These are phyloP conservation scores for Porogramme epimiltina DNA, from an alignment of 1,284 basidiomycete species.

Conservation along the genomic window DNA sequence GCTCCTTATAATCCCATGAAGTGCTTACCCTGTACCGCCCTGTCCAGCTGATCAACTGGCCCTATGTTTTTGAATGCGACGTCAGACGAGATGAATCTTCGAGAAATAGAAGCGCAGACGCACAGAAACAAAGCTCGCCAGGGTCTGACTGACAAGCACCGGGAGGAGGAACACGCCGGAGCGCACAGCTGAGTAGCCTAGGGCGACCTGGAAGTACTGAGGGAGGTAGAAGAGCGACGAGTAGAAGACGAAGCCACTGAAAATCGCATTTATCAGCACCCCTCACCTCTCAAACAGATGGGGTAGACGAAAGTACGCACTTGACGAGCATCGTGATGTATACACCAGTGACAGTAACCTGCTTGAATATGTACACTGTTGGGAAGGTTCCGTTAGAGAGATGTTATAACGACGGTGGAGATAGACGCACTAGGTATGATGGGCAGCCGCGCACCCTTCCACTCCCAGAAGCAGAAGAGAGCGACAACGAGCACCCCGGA, in stretches of 20 bases:
- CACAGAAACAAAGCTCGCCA: slow-evolving; percentile 57
- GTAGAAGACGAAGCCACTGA: slow-evolving; percentile 60
- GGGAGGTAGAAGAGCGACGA: slow-evolving; percentile 68
- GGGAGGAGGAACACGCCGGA: slow-evolving; percentile 68
- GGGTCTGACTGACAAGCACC: slow-evolving; percentile 63
- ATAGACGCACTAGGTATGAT: slow-evolving; percentile 61
- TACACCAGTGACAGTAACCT: slow-evolving; percentile 68
- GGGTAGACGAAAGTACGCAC: slow-evolving; percentile 34
- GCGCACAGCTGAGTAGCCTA: slow-evolving; percentile 63
- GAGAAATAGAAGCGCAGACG: slow-evolving; percentile 17
- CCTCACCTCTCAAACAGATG: too few relatives aligned
- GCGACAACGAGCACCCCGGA: slow-evolving; percentile 55
- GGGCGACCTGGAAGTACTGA: slow-evolving; percentile 75
- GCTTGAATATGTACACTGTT: slow-evolving; percentile 72
- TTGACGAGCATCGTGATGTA: slow-evolving; percentile 71
- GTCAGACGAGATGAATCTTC: not conserved
- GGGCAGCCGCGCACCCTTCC: slow-evolving; percentile 66
- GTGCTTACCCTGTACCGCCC: slow-evolving; percentile 60
- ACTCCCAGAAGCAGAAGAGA: slow-evolving; percentile 74
- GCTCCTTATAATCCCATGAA: not conserved
- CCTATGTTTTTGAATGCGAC: too few relatives aligned
- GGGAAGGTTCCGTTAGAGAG: not conserved
- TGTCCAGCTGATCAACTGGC: slow-evolving; percentile 63
- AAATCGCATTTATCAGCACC: not conserved
- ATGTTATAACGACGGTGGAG: too few relatives aligned